Evolutionary conservation across 495 filamentous ascomycete genomes (phyloP).

Genomic region (Podospora pseudopauciseta): DNA sequence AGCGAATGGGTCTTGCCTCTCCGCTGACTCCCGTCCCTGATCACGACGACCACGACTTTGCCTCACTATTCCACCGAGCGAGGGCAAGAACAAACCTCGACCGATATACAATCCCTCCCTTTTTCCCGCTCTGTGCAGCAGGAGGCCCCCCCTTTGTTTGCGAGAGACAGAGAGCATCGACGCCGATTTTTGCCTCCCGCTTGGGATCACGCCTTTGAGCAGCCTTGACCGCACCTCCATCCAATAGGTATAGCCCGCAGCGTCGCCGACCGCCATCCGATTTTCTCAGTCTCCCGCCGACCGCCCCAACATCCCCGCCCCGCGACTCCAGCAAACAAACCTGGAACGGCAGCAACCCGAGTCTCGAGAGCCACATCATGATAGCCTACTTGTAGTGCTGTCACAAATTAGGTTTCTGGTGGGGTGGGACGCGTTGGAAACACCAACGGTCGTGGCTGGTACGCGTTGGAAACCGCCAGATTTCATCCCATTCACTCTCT

Average conservation of each 20-base stretch:
- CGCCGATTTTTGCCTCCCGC: not conserved
- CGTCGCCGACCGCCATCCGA: not conserved
- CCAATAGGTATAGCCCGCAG: not conserved
- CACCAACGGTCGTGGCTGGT: conserved; percentile 4
- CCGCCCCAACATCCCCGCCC: not conserved
- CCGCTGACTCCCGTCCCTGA: conserved; percentile 11
- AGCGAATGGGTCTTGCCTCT: conserved; percentile 8
- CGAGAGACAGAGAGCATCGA: not conserved
- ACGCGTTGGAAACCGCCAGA: conserved; percentile 11
- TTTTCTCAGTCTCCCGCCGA: not conserved
- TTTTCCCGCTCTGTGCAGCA: not conserved
- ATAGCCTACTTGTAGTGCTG: conserved; percentile 7
- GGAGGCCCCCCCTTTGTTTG: not conserved
- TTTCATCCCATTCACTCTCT: conserved; percentile 1
- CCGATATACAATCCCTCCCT: not conserved
- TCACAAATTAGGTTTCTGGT: conserved; percentile 10
- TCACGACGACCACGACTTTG: conserved; percentile 5
- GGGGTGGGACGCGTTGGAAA: conserved; percentile 16
- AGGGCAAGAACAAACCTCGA: not conserved
- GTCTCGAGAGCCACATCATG: conserved; percentile 8
- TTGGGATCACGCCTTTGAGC: not conserved
- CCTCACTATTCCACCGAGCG: not conserved
- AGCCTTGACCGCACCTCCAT: not conserved
- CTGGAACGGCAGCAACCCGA: not conserved
- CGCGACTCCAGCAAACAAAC: not conserved